Evolutionary conservation across 208 protist species (phyloP), one percentile per base, ranked within the genome.

Genomic region (Acanthamoeba triangularis): DNA sequence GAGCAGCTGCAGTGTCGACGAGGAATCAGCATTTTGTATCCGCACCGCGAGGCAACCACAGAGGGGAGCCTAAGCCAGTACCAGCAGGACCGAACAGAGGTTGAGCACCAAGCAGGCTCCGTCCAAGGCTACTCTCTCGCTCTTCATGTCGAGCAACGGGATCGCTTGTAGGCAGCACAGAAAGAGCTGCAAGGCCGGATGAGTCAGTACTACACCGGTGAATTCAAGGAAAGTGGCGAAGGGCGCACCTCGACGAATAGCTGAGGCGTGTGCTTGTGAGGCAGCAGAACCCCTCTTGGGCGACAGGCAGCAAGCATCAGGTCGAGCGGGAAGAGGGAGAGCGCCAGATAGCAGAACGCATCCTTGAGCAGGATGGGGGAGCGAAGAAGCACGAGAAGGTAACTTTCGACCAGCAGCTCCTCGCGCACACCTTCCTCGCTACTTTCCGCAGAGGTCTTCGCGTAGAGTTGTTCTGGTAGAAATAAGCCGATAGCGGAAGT

Each of bases 121-220:
- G 4, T 88, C 28, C 11, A 88, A 23, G 52, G 13, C 28, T 11
- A 56, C 47, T 41, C 52, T 56, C 11, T 88, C 52, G 80, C 80
- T 88, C 20, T 37, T n/a, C 80, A 88, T 54, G 30, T 88, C 80
- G 14, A 88, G 80, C 49, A 88, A 25, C 8, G 80, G 80, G 13
- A 88, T 63, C 4, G 80, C 80, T 37, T 88, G 80, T 6, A 88
- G 47, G 6, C 41, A 28, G 28, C 41, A 63, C 49, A 88, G 16
- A 41, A 88, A 88, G 80, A 88, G 63, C 80, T 88, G 76, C 25
- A 85, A 10, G 33, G 8, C 49, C 63, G 49, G 74, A 52, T 82
- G 16, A 6, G 8, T 30, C 13, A 47, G 6, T 8, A 80, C 33
- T 16, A 20, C 1, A 37, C 1, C 1, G 69, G 47, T 3, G 23